Base-by-base conservation (phyloP, 208 protist species). In the Naegleria gruberi region DNA sequence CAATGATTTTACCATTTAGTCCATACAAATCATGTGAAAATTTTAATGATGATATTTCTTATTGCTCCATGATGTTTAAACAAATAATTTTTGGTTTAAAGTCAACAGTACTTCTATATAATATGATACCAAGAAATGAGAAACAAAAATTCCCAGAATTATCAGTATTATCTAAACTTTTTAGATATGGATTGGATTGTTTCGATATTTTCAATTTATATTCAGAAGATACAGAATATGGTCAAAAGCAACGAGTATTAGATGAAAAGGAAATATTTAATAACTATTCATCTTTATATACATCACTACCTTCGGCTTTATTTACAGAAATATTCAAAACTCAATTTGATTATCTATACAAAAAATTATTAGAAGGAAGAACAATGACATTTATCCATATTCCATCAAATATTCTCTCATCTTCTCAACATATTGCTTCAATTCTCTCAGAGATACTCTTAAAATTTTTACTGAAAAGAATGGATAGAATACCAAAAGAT, bases 241-340 rank as follows among this genome's bases (percentile, higher is more conserved):
- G 26, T 0, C 8, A 74, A 1, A 82, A 77, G 30, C 7, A 90
- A 65, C 15, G 26, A 30, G 17, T 8, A 5, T 19, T 12, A 26
- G 88, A 90, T 2, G 88, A 90, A 23, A 90, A 90, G 51, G 51
- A 90, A 17, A 45, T 12, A 41, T 43, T 90, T 5, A 44, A 90
- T 23, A 41, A 41, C n/a, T 90, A 82, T 55, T 41, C 89, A 1
- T 46, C 40, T 37, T 15, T 90, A 4, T 90, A 82, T 34, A 84
- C 65, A 10, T 26, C 34, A 34, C 37, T 84, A 2, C 4, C 8
- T 6, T 17, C 15, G 45, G 2, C 4, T 30, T n/a, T 47, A 23
- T 90, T 90, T 37, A 4, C 23, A 87, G 89, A 90, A n/a, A 51
- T 90, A 19, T 88, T 90, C 45, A 90, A 73, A 40, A 12, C 7